A percentile compares a stretch with the other conserved stretches of the same genome.
These are phyloP conservation scores for Xylaria sp. DNA, from an alignment of 2,329 filamentous ascomycete species.

Conservation along the genomic window DNA sequence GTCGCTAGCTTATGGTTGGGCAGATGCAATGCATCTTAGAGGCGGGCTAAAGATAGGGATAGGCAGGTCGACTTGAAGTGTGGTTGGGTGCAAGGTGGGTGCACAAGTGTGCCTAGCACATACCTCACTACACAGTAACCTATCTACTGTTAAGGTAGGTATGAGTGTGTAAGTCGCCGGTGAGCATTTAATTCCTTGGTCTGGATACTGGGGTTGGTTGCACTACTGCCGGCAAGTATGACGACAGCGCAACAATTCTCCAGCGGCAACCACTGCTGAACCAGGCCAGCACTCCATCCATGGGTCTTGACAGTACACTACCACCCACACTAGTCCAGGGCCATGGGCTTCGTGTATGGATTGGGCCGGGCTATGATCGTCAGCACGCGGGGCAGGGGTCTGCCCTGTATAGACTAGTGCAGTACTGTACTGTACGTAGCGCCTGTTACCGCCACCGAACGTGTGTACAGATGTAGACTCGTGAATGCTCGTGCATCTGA, in stretches of 20 bases:
- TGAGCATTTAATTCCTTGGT: no score
- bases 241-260: constrained; percentile 19
- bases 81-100: neutral
- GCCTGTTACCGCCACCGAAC: neutral
- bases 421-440: neutral
- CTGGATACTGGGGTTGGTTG: constrained; percentile 27
- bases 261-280: constrained; percentile 2
- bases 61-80: neutral
- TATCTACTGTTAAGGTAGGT: no score
- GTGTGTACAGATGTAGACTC: constrained; percentile 22
- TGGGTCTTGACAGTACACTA: constrained; percentile 9
- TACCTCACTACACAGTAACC: neutral
- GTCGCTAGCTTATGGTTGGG: constrained; percentile 19
- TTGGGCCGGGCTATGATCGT: constrained; percentile 37
- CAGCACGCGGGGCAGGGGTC: constrained; percentile 8
- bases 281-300: neutral
- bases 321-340: neutral
- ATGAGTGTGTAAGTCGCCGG: no score
- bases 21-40: constrained; percentile 4
- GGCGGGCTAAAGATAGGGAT: constrained; percentile 12
- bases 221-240: constrained; percentile 31
- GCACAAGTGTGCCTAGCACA: neutral
- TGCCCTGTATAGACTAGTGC: no score
- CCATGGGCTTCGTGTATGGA: constrained; percentile 28
- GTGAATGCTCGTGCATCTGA: constrained; percentile 18